Conservation (phyloP, 1,139 yeast genomes). For the Candida mesenterica region DNA sequence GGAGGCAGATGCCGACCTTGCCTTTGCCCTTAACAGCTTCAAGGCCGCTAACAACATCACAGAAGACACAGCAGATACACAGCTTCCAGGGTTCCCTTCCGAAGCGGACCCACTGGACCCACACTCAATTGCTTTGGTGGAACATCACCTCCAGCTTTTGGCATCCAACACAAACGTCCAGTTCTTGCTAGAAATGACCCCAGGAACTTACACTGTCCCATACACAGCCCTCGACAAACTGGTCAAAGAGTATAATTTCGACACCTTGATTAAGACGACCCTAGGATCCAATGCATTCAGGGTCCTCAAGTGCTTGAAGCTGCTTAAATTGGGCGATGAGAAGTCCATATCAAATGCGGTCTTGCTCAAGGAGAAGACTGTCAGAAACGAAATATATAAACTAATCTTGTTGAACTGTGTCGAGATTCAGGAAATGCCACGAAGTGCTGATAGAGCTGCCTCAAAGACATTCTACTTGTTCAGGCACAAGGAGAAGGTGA, state of each 20-base stretch:
- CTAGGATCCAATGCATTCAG: constrained; percentile 59
- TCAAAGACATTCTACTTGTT: constrained; percentile 82
- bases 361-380: constrained; percentile 71
- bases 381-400: constrained; percentile 61
- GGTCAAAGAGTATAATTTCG: constrained; percentile 58
- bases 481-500: constrained; percentile 63
- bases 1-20: constrained; percentile 5
- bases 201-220: constrained; percentile 44
- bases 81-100: constrained; percentile 2
- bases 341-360: constrained; percentile 77
- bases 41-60: constrained; percentile 1
- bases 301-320: constrained; percentile 65
- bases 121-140: constrained; percentile 21
- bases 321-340: constrained; percentile 75
- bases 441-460: constrained; percentile 90
- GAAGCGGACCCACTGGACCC: constrained; percentile 24
- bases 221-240: constrained; percentile 40
- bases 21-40: constrained; percentile 1
- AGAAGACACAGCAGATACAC: constrained; percentile 1
- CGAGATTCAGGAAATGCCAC: constrained; percentile 88
- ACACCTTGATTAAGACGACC: constrained; percentile 56
- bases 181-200: constrained; percentile 33
- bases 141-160: constrained; percentile 54
- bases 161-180: constrained; percentile 24
- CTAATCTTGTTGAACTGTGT: constrained; percentile 57